phyloP scores from a whole-genome alignment of 768 basidiomycete species.

The Suillus alpinus region DNA sequence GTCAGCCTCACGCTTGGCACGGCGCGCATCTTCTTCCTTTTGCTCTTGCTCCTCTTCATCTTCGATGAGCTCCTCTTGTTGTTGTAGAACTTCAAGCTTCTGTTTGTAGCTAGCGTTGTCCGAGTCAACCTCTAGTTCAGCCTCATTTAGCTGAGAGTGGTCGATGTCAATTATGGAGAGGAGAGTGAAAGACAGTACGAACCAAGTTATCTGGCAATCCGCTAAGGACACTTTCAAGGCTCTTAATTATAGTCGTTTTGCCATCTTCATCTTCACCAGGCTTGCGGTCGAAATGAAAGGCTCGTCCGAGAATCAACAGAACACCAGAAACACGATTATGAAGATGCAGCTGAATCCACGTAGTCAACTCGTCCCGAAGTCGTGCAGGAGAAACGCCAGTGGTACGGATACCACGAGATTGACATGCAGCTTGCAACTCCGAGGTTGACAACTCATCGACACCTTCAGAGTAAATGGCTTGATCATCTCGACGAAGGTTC shows the following conservation, averaged over 20 bases:
- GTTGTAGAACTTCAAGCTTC: slow-evolving; percentile 95
- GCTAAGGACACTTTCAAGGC: slow-evolving; percentile 86
- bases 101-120: slow-evolving; percentile 96
- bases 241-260: slow-evolving; percentile 74
- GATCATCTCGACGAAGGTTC: slow-evolving; percentile 87
- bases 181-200: neutral
- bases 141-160: slow-evolving; percentile 81
- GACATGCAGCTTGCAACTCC: slow-evolving; percentile 91
- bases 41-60: slow-evolving; percentile 99
- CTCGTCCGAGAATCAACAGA: slow-evolving; percentile 87
- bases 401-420: slow-evolving; percentile 91
- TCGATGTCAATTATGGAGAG: slow-evolving; percentile 6
- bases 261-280: slow-evolving; percentile 75
- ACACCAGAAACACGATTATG: slow-evolving; percentile 92
- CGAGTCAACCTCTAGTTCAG: slow-evolving; percentile 92
- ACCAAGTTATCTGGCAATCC: slow-evolving; percentile 94
- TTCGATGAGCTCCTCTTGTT: slow-evolving; percentile 99
- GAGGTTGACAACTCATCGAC: slow-evolving; percentile 87
- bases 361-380: slow-evolving; percentile 83
- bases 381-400: slow-evolving; percentile 83
- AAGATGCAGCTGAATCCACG: slow-evolving; percentile 92
- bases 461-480: slow-evolving; percentile 87
- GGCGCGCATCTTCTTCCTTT: slow-evolving; percentile 89
- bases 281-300: slow-evolving; percentile 88
- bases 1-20: slow-evolving; percentile 76